Conservation (phyloP, 305 asterid genomes). For the Fraxinus velutina region DNA sequence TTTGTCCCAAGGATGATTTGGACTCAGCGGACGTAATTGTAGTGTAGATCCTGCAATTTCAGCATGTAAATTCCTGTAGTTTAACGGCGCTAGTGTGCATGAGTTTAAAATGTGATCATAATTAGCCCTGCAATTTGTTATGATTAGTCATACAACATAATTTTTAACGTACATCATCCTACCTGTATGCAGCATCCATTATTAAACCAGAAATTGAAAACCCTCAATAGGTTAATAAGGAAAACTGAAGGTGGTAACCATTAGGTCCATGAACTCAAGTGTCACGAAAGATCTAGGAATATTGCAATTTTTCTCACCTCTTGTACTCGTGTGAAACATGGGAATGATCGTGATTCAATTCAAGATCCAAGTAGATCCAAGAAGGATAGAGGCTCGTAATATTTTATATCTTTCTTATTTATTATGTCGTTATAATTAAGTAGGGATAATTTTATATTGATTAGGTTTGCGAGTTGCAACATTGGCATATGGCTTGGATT, state of each 20-base stretch:
- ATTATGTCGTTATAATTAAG: not conserved
- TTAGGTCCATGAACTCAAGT: not conserved
- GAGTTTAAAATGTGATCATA: not conserved
- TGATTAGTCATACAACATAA: not conserved
- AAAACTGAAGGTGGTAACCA: not conserved
- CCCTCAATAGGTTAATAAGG: not conserved
- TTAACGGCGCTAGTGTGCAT: not conserved
- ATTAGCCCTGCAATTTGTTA: not conserved
- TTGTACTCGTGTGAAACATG: not conserved
- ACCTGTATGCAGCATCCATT: not conserved
- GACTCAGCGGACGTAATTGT: not conserved
- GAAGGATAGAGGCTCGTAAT: not conserved
- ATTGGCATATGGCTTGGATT: not conserved
- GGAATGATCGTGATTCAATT: not conserved
- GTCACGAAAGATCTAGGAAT: not conserved
- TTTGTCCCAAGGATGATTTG: not conserved
- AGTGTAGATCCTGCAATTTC: not conserved
- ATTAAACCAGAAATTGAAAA: not conserved
- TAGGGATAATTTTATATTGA: not conserved
- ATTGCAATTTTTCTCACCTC: not conserved
- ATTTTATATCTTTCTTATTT: not conserved
- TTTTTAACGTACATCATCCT: not conserved
- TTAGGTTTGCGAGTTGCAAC: not conserved
- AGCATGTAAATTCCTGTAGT: not conserved
- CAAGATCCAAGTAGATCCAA: not conserved